These are phyloP conservation scores for Saccharomyces hybrid DNA, from an alignment of 1,139 yeast species.

Conservation along the genomic window DNA sequence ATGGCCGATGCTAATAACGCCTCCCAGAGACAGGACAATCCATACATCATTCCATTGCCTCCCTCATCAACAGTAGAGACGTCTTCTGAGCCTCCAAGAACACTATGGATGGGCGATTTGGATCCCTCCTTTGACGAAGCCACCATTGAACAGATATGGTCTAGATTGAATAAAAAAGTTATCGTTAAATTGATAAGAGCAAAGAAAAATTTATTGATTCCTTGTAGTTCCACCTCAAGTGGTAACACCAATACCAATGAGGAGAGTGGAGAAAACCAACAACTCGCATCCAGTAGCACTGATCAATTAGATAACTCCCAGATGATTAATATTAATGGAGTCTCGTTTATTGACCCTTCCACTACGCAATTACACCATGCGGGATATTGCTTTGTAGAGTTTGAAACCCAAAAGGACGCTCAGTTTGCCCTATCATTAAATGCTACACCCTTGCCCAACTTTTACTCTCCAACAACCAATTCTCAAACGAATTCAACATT, in stretches of 20 bases:
- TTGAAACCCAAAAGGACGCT: slow-evolving; percentile 58
- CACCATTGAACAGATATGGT: slow-evolving; percentile 63
- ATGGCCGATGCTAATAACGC: neutral
- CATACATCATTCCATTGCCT: slow-evolving; percentile 9
- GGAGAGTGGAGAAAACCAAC: slow-evolving; percentile 1
- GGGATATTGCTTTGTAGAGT: slow-evolving; percentile 83
- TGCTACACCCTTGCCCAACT: slow-evolving; percentile 59
- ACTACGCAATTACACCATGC: slow-evolving; percentile 43
- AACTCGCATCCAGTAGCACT: slow-evolving; percentile 1
- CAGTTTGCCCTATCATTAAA: slow-evolving; percentile 63
- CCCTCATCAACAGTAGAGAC: slow-evolving; percentile 13
- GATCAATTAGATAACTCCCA: slow-evolving; percentile 9
- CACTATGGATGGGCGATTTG: slow-evolving; percentile 92
- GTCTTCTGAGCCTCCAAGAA: slow-evolving; percentile 40
- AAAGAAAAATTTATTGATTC: slow-evolving; percentile 33
- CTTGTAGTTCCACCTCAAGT: slow-evolving; percentile 25
- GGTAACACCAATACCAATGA: neutral
- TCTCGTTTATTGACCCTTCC: slow-evolving; percentile 30
- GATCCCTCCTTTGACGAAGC: slow-evolving; percentile 81
- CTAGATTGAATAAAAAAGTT: slow-evolving; percentile 41
- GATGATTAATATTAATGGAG: slow-evolving; percentile 29
- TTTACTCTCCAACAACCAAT: slow-evolving; percentile 34
- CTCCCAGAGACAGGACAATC: neutral
- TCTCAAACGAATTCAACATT: slow-evolving; percentile 26
- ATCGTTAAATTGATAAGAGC: slow-evolving; percentile 55